Evolutionary conservation across 306 rosid genomes (phyloP), one percentile per base, ranked within the genome.

Genomic region (Leucaena leucocephala): DNA sequence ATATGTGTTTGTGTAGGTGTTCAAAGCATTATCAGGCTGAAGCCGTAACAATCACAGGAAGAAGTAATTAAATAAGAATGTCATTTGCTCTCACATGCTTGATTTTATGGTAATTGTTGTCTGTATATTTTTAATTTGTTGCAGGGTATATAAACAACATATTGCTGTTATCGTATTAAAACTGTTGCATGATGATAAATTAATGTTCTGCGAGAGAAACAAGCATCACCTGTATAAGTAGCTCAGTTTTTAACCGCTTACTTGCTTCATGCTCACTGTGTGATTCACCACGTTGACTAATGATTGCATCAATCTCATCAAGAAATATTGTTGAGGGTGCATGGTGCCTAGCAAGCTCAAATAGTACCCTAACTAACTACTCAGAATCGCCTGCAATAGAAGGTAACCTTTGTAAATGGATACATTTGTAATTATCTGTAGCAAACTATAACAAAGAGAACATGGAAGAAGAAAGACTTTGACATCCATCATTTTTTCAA

Each of bases 231-330:
- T 95, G 98, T 67, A 95, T 70, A 72, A 95, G 97, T 61, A 95
- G 89, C 85, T 95, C 99, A 19, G 99, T 95, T 80, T 95, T 95
- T 77, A 95, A 83, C 67, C 98, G 96, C 85, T 98, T 86, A 79
- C 99, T 95, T 80, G 99, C 98, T 90, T 93, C 99, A 79, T 95
- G 99, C 87, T 95, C 99, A 45, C 96, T 95, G 72, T 91, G 92
- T 69, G 89, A 97, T 88, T 95, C 99, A 67, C 98, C 99, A 73
- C 99, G 99, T 61, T 93, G 97, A 84, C 98, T 95, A 61, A 95
- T 95, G 74, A 95, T 93, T 82, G 99, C 98, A 79, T 95, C 99
- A 82, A 95, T 93, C 83, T 95, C 99, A 36, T 95, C 99, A 70
- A 95, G 90, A 89, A 95, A 95, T 87, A 95, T 92, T 64, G 99